Evolutionary conservation across 352 stramenopile genomes (phyloP), one percentile per base, ranked within the genome.

Genomic region (Halophytophthora polymorphica): DNA sequence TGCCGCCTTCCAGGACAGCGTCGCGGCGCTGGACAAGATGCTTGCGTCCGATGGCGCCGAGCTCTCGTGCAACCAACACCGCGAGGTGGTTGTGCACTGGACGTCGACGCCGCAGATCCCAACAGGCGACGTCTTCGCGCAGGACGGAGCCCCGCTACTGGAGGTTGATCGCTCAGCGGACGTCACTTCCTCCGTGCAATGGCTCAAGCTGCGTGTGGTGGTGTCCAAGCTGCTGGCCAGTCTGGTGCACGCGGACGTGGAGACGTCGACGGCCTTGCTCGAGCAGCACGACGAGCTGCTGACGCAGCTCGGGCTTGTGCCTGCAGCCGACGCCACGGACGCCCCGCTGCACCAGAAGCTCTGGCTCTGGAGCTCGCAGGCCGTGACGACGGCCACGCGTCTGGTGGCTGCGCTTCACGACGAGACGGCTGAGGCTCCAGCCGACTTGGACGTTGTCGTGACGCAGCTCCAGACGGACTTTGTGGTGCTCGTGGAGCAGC

Each of bases 21-120:
- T 90, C 12, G 50, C 48, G 11, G 58, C 36, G 0, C 49, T 91
- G 5, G 66, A 84, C 7, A 71, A 50, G 19, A 69, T 86, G 71
- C 46, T 88, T 4, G 40, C 47, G 19, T 56, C 58, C 0, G 40
- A 72, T 43, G 66, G 53, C 6, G 53, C 51, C 15, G 40, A 65
- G 42, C 53, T 94, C 17, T 88, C 79, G 3, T 58, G 57, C n/a
- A 94, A 94, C 60, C 80, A 94, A 48, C 77, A 94, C 52, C 79
- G 84, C 29, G 77, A 88, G 35, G 73, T 94, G 33, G 54, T 88
- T 42, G 84, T 94, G 13, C 51, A 83, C 33, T 94, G 84, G 84
- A 77, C 61, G 23, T 54, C 64, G 22, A 36, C 69, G 21, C 45
- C 59, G 3, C 62, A 70, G 11, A 61, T 87, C 3, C 46, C 68